Percentiles rank a stretch among this genome's conserved stretches.
phyloP scores from a whole-genome alignment of 139 green algal species.

The Chlamydomonas urium region DNA sequence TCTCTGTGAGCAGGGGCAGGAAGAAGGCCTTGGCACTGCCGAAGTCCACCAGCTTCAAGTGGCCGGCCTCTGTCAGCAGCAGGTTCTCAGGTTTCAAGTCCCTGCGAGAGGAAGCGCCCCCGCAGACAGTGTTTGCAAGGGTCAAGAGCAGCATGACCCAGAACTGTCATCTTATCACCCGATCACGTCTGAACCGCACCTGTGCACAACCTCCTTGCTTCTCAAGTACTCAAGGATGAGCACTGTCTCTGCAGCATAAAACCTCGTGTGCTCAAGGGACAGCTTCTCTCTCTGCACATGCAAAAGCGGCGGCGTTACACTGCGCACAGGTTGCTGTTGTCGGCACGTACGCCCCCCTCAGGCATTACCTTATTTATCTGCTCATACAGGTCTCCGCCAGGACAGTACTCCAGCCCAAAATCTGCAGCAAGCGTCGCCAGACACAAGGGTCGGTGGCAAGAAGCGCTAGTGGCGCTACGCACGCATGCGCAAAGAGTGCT shows the following conservation, averaged over 20 bases:
- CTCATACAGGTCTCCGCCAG: constrained; percentile 66
- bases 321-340: too few relatives aligned
- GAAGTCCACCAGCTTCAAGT: constrained; percentile 94
- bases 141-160: too few relatives aligned
- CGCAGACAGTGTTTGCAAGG: background rate
- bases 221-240: constrained; percentile 66
- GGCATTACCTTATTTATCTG: constrained; percentile 46
- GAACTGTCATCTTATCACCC: background rate
- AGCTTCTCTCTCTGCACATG: constrained; percentile 41
- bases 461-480: too few relatives aligned
- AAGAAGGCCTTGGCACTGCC: constrained; percentile 64
- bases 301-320: too few relatives aligned
- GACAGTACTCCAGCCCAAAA: constrained; percentile 63
- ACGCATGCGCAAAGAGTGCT: constrained; percentile 11
- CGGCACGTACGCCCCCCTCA: too few relatives aligned
- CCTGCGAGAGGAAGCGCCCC: too few relatives aligned
- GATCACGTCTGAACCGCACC: constrained; percentile 8
- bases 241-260: constrained; percentile 82
- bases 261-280: constrained; percentile 24
- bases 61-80: constrained; percentile 66
- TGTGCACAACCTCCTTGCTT: constrained; percentile 49
- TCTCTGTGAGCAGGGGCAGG: background rate
- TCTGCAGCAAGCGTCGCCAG: constrained; percentile 35
- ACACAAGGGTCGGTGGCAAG: too few relatives aligned
- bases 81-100: constrained; percentile 93